Base-by-base conservation (phyloP, 2,329 filamentous ascomycete species). In the Pyricularia sp. region DNA sequence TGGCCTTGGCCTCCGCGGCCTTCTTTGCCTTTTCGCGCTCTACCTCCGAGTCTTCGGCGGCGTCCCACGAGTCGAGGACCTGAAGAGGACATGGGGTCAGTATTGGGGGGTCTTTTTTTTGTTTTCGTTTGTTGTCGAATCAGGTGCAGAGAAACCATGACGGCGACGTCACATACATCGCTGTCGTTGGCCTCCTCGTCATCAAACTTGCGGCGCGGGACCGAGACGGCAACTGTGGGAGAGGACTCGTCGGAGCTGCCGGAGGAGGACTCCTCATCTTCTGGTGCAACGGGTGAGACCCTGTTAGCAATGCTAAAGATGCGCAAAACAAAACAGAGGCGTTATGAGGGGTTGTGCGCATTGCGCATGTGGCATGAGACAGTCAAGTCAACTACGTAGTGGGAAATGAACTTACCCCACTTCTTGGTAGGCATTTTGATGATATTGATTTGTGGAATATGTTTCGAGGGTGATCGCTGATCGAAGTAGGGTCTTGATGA, bases 41-140 rank as follows among this genome's bases (percentile, higher is more conserved):
- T 75, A 90, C 94, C 76, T 99, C 95, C 71, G 93, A 97, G 82
- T 99, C 95, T 77, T 98, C 95, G 74, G 92, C 94, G 70, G 92
- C 94, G 76, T 98, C 94, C 95, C 95, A 99, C 42, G 92, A 94
- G 70, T 99, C 95, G 76, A 97, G 87, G 69, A 98, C 92, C 90
- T 97, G 72, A 69, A 9, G 58, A 69, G 20, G 58, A 12, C 10
- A 17, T 61, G 58, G 4, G 5, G 58, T 61, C 12, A 5, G 58
- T 12, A 14, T 23, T 61, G 20, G 20, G 55, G 31, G 31, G 10
- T 33, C 2, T 33, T 33, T 10, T 33, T 4, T 33, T 3, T 12
- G 26, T 33, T 33, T 31, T 14, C 26, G 64, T 2, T 10, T 7
- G n/a, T 26, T 2, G 25, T 12, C 6, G 23, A 26, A 26, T n/a